A percentile compares a stretch with the other conserved stretches of the same genome.
phyloP scores from a whole-genome alignment of 23 red algal species.

The Gracilaria domingensis region DNA sequence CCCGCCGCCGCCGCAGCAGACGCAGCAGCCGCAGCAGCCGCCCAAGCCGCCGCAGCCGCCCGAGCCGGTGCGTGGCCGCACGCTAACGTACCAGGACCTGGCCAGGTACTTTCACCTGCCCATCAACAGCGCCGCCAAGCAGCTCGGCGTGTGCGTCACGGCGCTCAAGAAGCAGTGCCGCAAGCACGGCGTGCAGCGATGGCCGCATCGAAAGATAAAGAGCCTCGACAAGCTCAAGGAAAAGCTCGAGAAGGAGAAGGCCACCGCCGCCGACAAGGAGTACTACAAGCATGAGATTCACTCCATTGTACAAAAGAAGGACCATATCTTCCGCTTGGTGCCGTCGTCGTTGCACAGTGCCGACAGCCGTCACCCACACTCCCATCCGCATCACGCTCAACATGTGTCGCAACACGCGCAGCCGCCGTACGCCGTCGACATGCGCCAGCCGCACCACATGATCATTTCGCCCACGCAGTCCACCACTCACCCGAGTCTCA shows the following conservation, averaged over 20 bases:
- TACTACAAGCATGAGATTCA: conserved; percentile 82
- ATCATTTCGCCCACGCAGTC: not conserved
- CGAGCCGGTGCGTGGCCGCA: conserved; percentile 21
- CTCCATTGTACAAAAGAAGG: conserved; percentile 80
- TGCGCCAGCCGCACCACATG: not conserved
- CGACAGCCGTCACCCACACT: not conserved
- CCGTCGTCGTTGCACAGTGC: not conserved
- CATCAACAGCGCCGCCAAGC: conserved; percentile 80
- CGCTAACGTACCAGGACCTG: conserved; percentile 58
- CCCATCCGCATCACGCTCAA: not conserved
- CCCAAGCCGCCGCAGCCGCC: not conserved
- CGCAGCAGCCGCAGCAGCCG: not conserved
- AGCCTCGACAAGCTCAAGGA: conserved; percentile 89
- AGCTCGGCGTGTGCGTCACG: conserved; percentile 88
- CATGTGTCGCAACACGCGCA: not conserved
- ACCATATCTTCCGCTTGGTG: conserved; percentile 59
- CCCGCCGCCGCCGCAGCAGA: not conserved
- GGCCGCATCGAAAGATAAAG: conserved; percentile 88
- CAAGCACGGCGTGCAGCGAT: conserved; percentile 75
- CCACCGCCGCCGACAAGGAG: conserved; percentile 81
- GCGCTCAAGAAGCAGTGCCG: conserved; percentile 92
- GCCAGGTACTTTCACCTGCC: conserved; percentile 80
- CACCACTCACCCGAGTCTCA: not conserved
- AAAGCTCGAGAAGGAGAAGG: conserved; percentile 79
- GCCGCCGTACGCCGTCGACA: not conserved